Conservation (phyloP, 2,329 filamentous ascomycete genomes). For the Penicillium sp. region DNA sequence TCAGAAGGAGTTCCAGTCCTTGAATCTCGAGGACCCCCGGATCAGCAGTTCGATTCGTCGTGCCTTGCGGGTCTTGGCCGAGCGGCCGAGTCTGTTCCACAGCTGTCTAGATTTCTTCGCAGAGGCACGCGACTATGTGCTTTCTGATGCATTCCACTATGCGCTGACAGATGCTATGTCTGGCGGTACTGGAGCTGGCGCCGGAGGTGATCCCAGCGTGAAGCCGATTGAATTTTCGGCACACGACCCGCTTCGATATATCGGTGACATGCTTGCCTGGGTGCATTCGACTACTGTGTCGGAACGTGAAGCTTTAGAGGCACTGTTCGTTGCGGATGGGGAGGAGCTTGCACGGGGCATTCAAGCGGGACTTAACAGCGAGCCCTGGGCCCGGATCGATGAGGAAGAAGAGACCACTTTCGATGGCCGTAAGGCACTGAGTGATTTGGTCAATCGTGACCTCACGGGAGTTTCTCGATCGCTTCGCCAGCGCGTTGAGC, state of each 20-base stretch:
- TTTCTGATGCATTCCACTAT: conserved; percentile 84
- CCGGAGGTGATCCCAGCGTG: conserved; percentile 56
- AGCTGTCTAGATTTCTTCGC: conserved; percentile 91
- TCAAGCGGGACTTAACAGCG: conserved; percentile 71
- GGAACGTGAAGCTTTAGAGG: conserved; percentile 85
- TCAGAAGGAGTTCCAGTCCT: conserved; percentile 82
- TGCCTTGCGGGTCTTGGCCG: conserved; percentile 80
- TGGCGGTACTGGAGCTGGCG: conserved; percentile 34
- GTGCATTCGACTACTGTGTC: conserved; percentile 90
- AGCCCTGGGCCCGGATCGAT: conserved; percentile 71
- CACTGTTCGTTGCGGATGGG: conserved; percentile 84
- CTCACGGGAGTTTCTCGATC: conserved; percentile 74
- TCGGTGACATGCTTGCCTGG: conserved; percentile 98
- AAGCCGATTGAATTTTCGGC: conserved; percentile 94
- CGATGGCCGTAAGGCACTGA: conserved; percentile 75
- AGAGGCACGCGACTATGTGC: conserved; percentile 76
- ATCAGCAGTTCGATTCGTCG: conserved; percentile 79
- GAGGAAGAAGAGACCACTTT: conserved; percentile 59
- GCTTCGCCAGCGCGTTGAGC: conserved; percentile 84
- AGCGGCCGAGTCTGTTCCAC: conserved; percentile 84
- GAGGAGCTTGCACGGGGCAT: conserved; percentile 82
- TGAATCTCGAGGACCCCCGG: conserved; percentile 91
- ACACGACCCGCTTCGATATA: conserved; percentile 85
- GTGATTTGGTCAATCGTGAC: conserved; percentile 81
- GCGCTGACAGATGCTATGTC: conserved; percentile 71